Percentiles rank a stretch among this genome's conserved stretches.
phyloP scores from a whole-genome alignment of 2,329 filamentous ascomycete genomes.

The Trichoderma breve region DNA sequence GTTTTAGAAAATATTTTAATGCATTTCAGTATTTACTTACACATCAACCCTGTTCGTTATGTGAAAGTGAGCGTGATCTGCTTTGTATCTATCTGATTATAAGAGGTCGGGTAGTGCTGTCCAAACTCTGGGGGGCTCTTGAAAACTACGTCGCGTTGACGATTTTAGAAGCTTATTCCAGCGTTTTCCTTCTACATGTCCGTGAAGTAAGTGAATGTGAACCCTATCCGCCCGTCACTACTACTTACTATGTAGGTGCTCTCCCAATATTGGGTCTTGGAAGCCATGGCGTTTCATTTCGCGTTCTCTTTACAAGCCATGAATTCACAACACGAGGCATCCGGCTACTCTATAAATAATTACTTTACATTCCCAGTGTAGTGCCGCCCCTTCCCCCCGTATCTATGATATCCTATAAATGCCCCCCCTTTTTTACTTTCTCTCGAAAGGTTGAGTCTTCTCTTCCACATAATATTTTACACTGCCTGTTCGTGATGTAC shows the following conservation, averaged over 20 bases:
- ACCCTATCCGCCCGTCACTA: neutral
- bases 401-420: neutral
- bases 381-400: neutral
- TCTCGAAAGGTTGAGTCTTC: neutral
- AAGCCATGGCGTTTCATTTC: neutral
- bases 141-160: neutral
- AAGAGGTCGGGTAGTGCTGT: neutral
- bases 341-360: neutral
- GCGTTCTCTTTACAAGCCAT: neutral
- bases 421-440: neutral
- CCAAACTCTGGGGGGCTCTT: neutral
- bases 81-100: neutral
- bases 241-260: neutral
- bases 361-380: neutral
- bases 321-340: neutral
- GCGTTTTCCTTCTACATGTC: neutral
- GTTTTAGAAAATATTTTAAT: slow-evolving; percentile 1
- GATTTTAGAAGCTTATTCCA: neutral
- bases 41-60: neutral
- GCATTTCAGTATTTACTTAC: neutral
- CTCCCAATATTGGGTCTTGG: neutral
- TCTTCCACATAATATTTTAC: neutral
- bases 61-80: neutral
- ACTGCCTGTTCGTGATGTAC: neutral
- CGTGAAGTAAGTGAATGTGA: neutral